Percentiles rank a stretch among this genome's conserved stretches.
phyloP scores from a whole-genome alignment of 306 rosid genomes.

The Pachyrhizus erosus region DNA sequence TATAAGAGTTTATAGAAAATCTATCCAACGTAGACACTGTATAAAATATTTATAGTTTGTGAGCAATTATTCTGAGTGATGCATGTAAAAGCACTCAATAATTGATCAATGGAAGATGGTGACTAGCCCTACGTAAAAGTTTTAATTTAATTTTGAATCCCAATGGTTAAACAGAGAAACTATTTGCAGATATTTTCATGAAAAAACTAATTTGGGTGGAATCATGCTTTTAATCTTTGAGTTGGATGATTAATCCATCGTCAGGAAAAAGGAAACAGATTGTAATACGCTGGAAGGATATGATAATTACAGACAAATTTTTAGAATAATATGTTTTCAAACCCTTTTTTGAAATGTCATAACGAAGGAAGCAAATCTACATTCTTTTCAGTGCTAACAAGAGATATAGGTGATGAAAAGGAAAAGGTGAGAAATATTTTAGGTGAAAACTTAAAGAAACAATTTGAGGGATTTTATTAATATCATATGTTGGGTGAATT shows the following conservation, averaged over 20 bases:
- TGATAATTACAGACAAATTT: conserved; percentile 24
- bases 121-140: background rate
- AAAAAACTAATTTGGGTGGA: background rate
- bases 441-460: conserved; percentile 23
- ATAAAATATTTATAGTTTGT: background rate
- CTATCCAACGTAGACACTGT: too few relatives aligned
- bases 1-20: too few relatives aligned
- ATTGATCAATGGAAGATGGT: background rate
- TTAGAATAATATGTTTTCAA: conserved; percentile 40
- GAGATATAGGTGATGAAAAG: conserved; percentile 10
- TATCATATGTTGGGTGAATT: background rate
- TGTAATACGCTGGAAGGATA: conserved; percentile 11
- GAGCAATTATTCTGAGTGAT: background rate
- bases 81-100: conserved; percentile 10
- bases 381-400: conserved; percentile 31
- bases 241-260: background rate
- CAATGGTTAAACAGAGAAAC: background rate
- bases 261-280: background rate
- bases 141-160: background rate
- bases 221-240: conserved; percentile 18
- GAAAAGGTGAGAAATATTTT: background rate
- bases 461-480: conserved; percentile 20
- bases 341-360: conserved; percentile 47
- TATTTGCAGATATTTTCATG: background rate
- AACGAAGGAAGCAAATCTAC: conserved; percentile 18